Evolutionary conservation across 306 rosid genomes (phyloP).

Genomic region (Lathyrus aphaca): DNA sequence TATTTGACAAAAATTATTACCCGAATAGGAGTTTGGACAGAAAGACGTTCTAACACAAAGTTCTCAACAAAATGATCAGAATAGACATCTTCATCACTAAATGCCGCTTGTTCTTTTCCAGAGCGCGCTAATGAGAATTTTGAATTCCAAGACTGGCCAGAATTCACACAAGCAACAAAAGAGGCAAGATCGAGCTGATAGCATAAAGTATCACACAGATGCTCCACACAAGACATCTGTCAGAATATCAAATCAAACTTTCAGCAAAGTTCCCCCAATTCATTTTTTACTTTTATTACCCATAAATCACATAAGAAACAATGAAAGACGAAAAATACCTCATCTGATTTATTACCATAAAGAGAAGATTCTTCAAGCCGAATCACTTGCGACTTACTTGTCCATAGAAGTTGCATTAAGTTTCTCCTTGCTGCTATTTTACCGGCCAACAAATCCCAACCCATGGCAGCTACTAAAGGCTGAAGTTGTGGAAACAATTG

Average conservation of each 20-base stretch:
- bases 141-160: conserved; percentile 85
- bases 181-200: conserved; percentile 93
- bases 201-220: conserved; percentile 87
- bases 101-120: conserved; percentile 59
- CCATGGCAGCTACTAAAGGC: conserved; percentile 94
- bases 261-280: conserved; percentile 33
- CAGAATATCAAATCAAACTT: conserved; percentile 39
- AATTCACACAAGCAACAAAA: conserved; percentile 88
- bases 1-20: conserved; percentile 55
- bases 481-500: conserved; percentile 86
- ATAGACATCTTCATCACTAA: conserved; percentile 55
- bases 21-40: conserved; percentile 96
- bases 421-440: conserved; percentile 75
- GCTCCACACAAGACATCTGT: conserved; percentile 91
- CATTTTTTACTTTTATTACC: conserved; percentile 40
- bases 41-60: conserved; percentile 92
- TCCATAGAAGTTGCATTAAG: conserved; percentile 93
- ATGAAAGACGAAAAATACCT: conserved; percentile 64
- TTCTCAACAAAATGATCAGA: conserved; percentile 88
- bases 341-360: conserved; percentile 73
- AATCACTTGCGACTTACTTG: conserved; percentile 77
- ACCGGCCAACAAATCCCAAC: conserved; percentile 93
- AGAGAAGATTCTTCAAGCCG: conserved; percentile 87
- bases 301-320: conserved; percentile 42
- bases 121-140: conserved; percentile 69